phyloP scores from a whole-genome alignment of 352 stramenopile species.

The Globisporangium mamillatum region DNA sequence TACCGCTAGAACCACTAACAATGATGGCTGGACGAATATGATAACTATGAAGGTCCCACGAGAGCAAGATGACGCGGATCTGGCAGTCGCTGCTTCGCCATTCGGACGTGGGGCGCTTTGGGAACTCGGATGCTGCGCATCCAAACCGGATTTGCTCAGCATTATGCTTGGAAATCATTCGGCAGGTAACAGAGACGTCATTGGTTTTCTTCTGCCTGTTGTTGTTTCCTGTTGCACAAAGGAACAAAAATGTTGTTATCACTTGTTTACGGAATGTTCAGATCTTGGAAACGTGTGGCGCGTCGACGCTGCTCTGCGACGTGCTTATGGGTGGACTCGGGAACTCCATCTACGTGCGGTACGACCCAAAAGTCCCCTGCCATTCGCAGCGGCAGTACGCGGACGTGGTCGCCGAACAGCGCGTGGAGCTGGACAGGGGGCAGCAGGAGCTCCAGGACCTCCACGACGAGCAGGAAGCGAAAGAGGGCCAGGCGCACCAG shows the following conservation, averaged over 20 bases:
- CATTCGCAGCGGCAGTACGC: constrained; percentile 44
- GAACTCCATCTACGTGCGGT: constrained; percentile 60
- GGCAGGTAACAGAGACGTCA: constrained; percentile 21
- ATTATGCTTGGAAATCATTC: constrained; percentile 49
- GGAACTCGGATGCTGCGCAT: constrained; percentile 13
- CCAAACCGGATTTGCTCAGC: constrained; percentile 60
- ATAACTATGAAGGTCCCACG: constrained; percentile 20
- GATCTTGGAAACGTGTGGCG: constrained; percentile 33
- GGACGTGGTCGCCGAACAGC: constrained; percentile 27
- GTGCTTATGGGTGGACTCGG: constrained; percentile 51
- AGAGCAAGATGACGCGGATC: constrained; percentile 49
- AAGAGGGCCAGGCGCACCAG: constrained; percentile 25
- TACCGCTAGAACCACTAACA: not conserved
- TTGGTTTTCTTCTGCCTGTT: not conserved
- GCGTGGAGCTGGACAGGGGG: constrained; percentile 11
- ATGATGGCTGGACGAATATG: not conserved
- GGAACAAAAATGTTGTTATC: not conserved
- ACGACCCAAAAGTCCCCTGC: constrained; percentile 35
- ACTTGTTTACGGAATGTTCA: not conserved
- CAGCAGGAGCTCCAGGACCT: constrained; percentile 21
- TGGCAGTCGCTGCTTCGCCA: constrained; percentile 63
- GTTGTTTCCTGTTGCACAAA: not conserved
- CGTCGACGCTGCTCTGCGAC: constrained; percentile 35
- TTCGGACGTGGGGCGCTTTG: constrained; percentile 54
- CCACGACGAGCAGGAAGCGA: constrained; percentile 13